Conservation (phyloP, 371 early-diverging fungal genomes). For the Coemansia sp. region DNA sequence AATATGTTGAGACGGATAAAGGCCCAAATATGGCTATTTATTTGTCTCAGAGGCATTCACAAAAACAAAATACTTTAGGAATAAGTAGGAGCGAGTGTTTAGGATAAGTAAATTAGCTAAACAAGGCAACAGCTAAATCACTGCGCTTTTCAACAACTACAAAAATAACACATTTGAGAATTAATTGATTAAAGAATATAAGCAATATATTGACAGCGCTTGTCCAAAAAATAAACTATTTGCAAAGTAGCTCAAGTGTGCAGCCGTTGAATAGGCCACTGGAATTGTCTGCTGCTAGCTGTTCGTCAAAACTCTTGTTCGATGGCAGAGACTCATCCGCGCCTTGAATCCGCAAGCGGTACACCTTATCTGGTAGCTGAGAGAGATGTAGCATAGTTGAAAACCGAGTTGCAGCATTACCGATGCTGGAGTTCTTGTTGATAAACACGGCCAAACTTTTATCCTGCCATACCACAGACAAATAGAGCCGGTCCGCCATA, state of each 20-base stretch:
- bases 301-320: constrained; percentile 15
- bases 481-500: constrained; percentile 28
- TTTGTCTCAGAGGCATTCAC: too few species aligned
- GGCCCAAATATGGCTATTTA: too few species aligned
- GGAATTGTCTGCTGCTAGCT: background rate
- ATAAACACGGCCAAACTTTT: constrained; percentile 22
- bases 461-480: constrained; percentile 13
- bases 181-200: too few species aligned
- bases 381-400: constrained; percentile 21
- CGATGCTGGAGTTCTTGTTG: constrained; percentile 22
- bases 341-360: constrained; percentile 8
- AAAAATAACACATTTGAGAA: too few species aligned
- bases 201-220: too few species aligned
- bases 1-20: too few species aligned
- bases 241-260: constrained; percentile 18
- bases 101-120: too few species aligned
- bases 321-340: constrained; percentile 16
- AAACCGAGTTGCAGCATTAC: constrained; percentile 27
- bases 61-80: too few species aligned
- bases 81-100: too few species aligned
- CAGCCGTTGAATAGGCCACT: constrained; percentile 27
- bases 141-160: too few species aligned
- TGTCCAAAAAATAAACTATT: too few species aligned
- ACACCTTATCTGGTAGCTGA: constrained; percentile 18
- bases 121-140: too few species aligned